Evolutionary conservation across 768 basidiomycete species (phyloP).

Genomic region (Amylocystis lapponica): DNA sequence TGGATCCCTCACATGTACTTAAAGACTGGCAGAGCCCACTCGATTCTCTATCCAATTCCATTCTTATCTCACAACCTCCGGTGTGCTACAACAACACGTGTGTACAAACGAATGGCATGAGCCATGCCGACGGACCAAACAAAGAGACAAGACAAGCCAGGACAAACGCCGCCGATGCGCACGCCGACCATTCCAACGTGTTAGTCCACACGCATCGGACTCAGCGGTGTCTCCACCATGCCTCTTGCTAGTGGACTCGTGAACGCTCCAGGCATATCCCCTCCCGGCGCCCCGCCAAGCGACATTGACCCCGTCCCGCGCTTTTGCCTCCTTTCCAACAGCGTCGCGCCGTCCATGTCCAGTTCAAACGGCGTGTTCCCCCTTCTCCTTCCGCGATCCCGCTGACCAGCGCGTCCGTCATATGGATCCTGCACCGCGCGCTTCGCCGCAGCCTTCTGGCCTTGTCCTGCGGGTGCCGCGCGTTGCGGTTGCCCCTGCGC

Average conservation of each 20-base stretch:
- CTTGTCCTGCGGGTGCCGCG: constrained; percentile 9
- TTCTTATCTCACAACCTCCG: no score
- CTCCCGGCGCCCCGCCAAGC: constrained; percentile 5
- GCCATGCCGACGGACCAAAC: no score
- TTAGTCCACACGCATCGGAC: constrained; percentile 17
- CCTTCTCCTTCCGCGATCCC: constrained; percentile 44
- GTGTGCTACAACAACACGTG: no score
- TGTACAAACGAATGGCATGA: no score
- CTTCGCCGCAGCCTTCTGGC: constrained; percentile 23
- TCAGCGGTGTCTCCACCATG: constrained; percentile 12
- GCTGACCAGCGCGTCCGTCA: constrained; percentile 65
- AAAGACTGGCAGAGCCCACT: no score
- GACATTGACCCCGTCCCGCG: constrained; percentile 23
- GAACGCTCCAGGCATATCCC: no score
- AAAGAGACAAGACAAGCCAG: no score
- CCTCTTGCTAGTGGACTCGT: constrained; percentile 12
- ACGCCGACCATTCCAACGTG: not conserved
- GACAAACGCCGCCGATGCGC: not conserved
- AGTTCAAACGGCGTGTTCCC: constrained; percentile 61
- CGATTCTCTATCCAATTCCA: no score
- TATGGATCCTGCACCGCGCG: constrained; percentile 29
- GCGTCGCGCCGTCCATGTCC: constrained; percentile 79
- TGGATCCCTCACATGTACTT: no score
- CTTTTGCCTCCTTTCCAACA: constrained; percentile 68
- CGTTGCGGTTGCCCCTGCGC: constrained; percentile 29